Evolutionary conservation across 2,329 filamentous ascomycete genomes (phyloP).

Genomic region (Amylocarpus encephaloides): DNA sequence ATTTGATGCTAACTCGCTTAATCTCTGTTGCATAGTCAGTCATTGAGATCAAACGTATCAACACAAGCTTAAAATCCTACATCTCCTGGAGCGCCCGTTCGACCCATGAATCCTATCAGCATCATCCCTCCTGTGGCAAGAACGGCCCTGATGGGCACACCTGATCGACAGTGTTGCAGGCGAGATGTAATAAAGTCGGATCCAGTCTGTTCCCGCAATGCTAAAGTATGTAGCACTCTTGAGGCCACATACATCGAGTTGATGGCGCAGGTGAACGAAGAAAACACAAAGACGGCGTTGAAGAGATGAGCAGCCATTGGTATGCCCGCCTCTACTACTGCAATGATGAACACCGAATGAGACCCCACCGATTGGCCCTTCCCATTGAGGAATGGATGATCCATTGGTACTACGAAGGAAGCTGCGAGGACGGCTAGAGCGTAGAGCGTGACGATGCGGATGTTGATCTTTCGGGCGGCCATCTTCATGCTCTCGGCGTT

Average conservation of each 20-base stretch:
- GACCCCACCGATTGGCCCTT: slow-evolving; percentile 32
- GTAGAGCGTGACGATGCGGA: slow-evolving; percentile 33
- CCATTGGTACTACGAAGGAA: slow-evolving; percentile 33
- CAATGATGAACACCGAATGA: slow-evolving; percentile 35
- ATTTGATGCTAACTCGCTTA: slow-evolving; percentile 35
- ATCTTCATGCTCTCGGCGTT: slow-evolving; percentile 37
- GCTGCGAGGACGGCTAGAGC: slow-evolving; percentile 23
- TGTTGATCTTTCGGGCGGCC: slow-evolving; percentile 35
- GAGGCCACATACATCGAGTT: slow-evolving; percentile 36
- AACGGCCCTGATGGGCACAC: slow-evolving; percentile 36
- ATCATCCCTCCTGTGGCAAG: slow-evolving; percentile 36
- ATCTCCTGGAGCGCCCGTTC: slow-evolving; percentile 33
- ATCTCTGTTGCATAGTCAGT: slow-evolving; percentile 26
- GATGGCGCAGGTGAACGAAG: slow-evolving; percentile 35
- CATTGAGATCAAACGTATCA: neutral
- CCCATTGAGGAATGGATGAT: slow-evolving; percentile 38
- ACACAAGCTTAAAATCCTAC: slow-evolving; percentile 23
- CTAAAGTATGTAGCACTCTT: slow-evolving; percentile 34
- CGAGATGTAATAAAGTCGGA: slow-evolving; percentile 37
- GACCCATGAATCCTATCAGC: slow-evolving; percentile 36
- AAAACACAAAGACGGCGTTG: slow-evolving; percentile 36
- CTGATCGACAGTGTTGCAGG: slow-evolving; percentile 33
- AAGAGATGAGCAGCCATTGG: slow-evolving; percentile 34
- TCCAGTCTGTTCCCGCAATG: slow-evolving; percentile 34
- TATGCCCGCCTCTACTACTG: slow-evolving; percentile 34